Conservation (phyloP, 164 flowering plant genomes). For the Berberis vulgaris region DNA sequence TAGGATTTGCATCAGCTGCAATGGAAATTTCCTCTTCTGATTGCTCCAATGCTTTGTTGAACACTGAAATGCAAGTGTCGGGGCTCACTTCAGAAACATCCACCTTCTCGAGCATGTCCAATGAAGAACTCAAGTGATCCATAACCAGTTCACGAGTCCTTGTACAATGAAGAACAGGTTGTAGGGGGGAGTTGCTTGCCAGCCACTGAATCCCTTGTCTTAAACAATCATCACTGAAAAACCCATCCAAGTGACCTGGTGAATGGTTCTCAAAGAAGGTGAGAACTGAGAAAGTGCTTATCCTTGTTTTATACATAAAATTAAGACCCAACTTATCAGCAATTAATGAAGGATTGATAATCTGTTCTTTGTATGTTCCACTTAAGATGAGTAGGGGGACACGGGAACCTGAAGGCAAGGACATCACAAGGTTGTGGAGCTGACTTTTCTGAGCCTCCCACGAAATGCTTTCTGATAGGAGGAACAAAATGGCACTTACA, state of each 20-base stretch:
- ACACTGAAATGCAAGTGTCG: slow-evolving; percentile 48
- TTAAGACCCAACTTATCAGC: slow-evolving; percentile 41
- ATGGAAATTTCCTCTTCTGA: slow-evolving; percentile 32
- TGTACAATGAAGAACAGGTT: slow-evolving; percentile 38
- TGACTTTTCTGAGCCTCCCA: slow-evolving; percentile 51
- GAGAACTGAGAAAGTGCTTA: slow-evolving; percentile 33
- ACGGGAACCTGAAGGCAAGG: slow-evolving; percentile 48
- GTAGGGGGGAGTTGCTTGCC: slow-evolving; percentile 55
- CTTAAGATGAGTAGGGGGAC: slow-evolving; percentile 71
- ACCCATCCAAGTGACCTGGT: slow-evolving; percentile 26
- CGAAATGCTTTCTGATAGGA: slow-evolving; percentile 40
- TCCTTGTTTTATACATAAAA: slow-evolving; percentile 40
- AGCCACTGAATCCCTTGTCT: slow-evolving; percentile 74
- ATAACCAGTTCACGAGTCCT: slow-evolving; percentile 53
- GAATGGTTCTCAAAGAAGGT: slow-evolving; percentile 25
- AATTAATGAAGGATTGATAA: slow-evolving; percentile 18
- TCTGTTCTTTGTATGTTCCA: slow-evolving; percentile 21
- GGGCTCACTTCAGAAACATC: slow-evolving; percentile 39
- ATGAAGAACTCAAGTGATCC: slow-evolving; percentile 35
- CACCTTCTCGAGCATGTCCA: slow-evolving; percentile 33
- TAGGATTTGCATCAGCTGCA: slow-evolving; percentile 43
- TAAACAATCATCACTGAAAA: slow-evolving; percentile 48
- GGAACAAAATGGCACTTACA: slow-evolving; percentile 56
- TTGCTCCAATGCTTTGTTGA: slow-evolving; percentile 66
- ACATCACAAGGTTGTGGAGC: slow-evolving; percentile 43